Evolutionary conservation across 176 grass and related monocot species (phyloP).

Genomic region (Aegilops tauschii): DNA sequence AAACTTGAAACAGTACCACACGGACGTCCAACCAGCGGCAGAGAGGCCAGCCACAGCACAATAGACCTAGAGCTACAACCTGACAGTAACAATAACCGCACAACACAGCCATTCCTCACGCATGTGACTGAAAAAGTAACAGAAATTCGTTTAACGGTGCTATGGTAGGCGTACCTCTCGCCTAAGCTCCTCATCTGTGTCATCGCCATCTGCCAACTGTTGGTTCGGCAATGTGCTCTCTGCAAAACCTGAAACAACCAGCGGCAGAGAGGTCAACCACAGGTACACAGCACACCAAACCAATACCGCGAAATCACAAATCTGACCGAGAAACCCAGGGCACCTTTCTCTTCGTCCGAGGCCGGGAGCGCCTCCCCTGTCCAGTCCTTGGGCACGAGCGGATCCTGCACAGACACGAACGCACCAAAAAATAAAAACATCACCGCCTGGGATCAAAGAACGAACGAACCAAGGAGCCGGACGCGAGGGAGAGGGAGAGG

Average conservation of each 20-base stretch:
- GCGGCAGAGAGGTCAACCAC: not conserved
- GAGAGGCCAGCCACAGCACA: not conserved
- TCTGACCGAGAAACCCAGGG: not conserved
- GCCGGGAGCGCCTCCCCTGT: conserved; percentile 3
- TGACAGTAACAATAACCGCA: too few relatives aligned
- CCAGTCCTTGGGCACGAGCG: conserved; percentile 10
- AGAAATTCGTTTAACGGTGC: too few relatives aligned
- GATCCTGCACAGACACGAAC: conserved; percentile 20
- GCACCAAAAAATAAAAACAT: not conserved
- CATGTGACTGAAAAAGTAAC: too few relatives aligned
- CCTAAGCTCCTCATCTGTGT: conserved; percentile 30
- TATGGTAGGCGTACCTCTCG: conserved; percentile 32
- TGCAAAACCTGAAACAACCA: conserved; percentile 14
- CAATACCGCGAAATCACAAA: not conserved
- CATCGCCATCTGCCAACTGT: not conserved
- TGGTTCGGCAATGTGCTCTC: not conserved
- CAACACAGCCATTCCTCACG: too few relatives aligned
- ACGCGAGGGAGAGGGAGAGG: not conserved
- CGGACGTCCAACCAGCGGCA: not conserved
- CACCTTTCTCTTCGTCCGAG: conserved; percentile 33
- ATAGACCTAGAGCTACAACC: too few relatives aligned
- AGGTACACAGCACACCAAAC: not conserved
- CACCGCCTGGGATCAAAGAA: not conserved
- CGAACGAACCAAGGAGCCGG: too few relatives aligned
- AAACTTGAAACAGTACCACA: conserved; percentile 11